A percentile compares a stretch with the other conserved stretches of the same genome.
These are phyloP conservation scores for Leccinum subgranulosum DNA, from an alignment of 768 basidiomycete genomes.

Conservation along the genomic window DNA sequence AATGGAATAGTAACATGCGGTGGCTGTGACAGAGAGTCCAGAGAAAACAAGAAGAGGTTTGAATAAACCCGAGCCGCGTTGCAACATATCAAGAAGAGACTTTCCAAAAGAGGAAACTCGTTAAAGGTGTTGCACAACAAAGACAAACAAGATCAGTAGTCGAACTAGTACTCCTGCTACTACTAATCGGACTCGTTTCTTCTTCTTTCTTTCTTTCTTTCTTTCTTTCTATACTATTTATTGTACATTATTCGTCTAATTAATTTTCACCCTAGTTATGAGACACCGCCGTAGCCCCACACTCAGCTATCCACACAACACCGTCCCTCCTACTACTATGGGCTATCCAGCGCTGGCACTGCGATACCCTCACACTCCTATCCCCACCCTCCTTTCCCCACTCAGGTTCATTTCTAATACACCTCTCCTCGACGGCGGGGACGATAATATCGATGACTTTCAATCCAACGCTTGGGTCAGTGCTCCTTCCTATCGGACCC, in stretches of 20 bases:
- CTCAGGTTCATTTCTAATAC: slow-evolving; percentile 13
- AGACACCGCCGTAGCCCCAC: slow-evolving; percentile 25
- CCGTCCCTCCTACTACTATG: not conserved
- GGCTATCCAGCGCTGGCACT: slow-evolving; percentile 30
- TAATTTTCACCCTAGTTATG: slow-evolving; percentile 16
- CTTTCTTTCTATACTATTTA: not conserved
- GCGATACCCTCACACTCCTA: slow-evolving; percentile 19
- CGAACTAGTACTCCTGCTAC: not conserved
- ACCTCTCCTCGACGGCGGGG: not conserved
- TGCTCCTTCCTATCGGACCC: slow-evolving; percentile 1
- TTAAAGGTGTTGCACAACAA: slow-evolving; percentile 21
- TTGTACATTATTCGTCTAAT: not conserved
- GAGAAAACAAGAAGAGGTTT: slow-evolving; percentile 30
- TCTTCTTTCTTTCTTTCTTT: not conserved
- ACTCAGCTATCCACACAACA: slow-evolving; percentile 17
- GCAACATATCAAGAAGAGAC: slow-evolving; percentile 11
- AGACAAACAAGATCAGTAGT: slow-evolving; percentile 15
- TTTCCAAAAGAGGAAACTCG: slow-evolving; percentile 17
- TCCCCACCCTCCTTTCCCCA: slow-evolving; percentile 30
- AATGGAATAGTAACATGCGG: slow-evolving; percentile 51
- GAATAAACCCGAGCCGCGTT: not conserved
- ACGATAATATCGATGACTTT: slow-evolving; percentile 19
- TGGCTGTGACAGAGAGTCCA: slow-evolving; percentile 39
- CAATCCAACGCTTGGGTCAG: slow-evolving; percentile 30
- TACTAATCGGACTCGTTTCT: not conserved